Evolutionary conservation across 139 green algal species (phyloP).

Genomic region (Edaphochlamys debaryana): DNA sequence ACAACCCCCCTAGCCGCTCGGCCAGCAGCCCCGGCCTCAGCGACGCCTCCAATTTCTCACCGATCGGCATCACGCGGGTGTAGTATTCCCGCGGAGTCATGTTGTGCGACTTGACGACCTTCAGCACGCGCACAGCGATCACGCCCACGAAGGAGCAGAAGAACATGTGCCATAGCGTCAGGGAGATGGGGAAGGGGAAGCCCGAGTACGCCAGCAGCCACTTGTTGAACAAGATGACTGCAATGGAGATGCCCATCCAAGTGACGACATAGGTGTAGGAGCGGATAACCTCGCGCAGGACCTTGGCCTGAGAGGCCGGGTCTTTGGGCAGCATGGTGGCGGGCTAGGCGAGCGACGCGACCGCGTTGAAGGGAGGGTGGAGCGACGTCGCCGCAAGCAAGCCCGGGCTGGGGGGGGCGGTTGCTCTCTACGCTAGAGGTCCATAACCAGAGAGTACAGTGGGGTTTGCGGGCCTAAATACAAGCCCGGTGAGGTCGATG

Average conservation of each 20-base stretch:
- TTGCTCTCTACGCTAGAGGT: too few species aligned
- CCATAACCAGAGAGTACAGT: too few species aligned
- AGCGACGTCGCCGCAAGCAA: too few species aligned
- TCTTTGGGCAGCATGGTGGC: constrained; percentile 41
- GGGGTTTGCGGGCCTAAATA: too few species aligned
- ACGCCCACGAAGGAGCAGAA: constrained; percentile 87
- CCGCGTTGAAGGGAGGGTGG: not conserved
- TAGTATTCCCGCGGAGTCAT: constrained; percentile 79
- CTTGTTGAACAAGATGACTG: constrained; percentile 97
- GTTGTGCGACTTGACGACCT: constrained; percentile 77
- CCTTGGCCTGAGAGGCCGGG: constrained; percentile 40
- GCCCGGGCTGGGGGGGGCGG: not conserved
- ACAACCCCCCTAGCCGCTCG: too few species aligned
- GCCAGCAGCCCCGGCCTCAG: too few species aligned
- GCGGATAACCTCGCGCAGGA: constrained; percentile 56
- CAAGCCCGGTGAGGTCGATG: too few species aligned
- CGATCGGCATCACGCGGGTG: constrained; percentile 75
- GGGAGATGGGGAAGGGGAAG: constrained; percentile 92
- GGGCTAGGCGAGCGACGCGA: not conserved
- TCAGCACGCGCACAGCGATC: constrained; percentile 67
- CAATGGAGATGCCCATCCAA: constrained; percentile 83
- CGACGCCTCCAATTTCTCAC: too few species aligned
- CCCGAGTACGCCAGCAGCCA: constrained; percentile 87
- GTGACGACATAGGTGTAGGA: constrained; percentile 80
- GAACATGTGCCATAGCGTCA: constrained; percentile 92